Conservation (phyloP, 2,329 filamentous ascomycete species). For the Huntiella bhutanensis region DNA sequence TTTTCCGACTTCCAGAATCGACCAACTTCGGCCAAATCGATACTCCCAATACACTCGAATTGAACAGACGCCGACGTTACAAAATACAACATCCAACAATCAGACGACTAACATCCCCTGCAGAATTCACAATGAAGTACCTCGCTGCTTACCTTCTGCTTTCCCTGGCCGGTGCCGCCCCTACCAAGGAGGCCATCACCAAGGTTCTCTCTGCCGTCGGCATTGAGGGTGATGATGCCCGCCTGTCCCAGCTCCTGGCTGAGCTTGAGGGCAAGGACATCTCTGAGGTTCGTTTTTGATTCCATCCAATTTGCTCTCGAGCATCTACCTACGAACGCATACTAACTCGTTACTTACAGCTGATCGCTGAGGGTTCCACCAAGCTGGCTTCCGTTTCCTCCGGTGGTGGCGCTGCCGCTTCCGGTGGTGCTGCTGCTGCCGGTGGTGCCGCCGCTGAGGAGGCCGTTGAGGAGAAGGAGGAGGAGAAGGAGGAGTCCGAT, state of each 20-base stretch:
- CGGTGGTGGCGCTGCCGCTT: constrained; percentile 62
- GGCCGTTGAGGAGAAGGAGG: constrained; percentile 52
- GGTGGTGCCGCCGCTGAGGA: constrained; percentile 44
- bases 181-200: constrained; percentile 74
- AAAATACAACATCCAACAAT: too few relatives aligned
- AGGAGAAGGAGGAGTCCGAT: constrained; percentile 40
- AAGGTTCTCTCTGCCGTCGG: constrained; percentile 79
- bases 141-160: constrained; percentile 98
- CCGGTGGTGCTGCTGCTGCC: constrained; percentile 45
- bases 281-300: constrained; percentile 51
- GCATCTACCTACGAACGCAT: background rate
- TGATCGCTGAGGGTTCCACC: constrained; percentile 72
- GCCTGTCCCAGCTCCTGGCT: constrained; percentile 66
- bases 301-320: background rate
- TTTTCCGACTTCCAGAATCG: background rate
- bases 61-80: background rate
- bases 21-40: background rate
- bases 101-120: too few relatives aligned
- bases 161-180: constrained; percentile 68
- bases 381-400: constrained; percentile 98
- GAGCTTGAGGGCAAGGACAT: constrained; percentile 89
- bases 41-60: background rate
- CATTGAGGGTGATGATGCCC: constrained; percentile 79
- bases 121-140: constrained; percentile 76
- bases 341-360: constrained; percentile 29